Evolutionary conservation across 768 basidiomycete genomes (phyloP).

Genomic region (Lentinula edodes): DNA sequence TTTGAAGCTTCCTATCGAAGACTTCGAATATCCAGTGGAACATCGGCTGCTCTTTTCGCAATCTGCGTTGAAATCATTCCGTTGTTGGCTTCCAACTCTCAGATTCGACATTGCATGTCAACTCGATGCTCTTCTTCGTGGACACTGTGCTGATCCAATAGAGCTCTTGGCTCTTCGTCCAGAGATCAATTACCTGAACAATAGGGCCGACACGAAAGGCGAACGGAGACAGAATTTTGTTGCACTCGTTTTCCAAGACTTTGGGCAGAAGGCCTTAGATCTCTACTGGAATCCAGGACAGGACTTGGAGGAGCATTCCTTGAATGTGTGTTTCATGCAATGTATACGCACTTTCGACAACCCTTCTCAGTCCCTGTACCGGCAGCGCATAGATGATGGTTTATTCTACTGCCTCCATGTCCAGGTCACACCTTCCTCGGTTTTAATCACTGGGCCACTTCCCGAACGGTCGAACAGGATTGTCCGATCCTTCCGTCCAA

Average conservation of each 20-base stretch:
- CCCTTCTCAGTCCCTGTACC: no score
- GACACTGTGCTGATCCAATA: slow-evolving; percentile 38
- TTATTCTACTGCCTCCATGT: slow-evolving; percentile 42
- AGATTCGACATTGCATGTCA: slow-evolving; percentile 56
- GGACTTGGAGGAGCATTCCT: slow-evolving; percentile 16
- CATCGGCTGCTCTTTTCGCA: slow-evolving; percentile 39
- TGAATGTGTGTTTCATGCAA: slow-evolving; percentile 22
- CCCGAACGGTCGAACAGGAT: slow-evolving; percentile 59
- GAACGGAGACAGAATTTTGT: background rate
- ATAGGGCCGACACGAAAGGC: background rate
- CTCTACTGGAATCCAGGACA: slow-evolving; percentile 23
- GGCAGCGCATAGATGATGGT: slow-evolving; percentile 18
- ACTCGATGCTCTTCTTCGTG: slow-evolving; percentile 38
- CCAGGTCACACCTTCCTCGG: slow-evolving; percentile 49
- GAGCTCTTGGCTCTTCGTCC: slow-evolving; percentile 36
- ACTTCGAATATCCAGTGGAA: slow-evolving; percentile 34
- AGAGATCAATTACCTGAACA: background rate
- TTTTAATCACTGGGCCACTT: slow-evolving; percentile 47
- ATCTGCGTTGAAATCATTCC: slow-evolving; percentile 22
- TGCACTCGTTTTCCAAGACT: slow-evolving; percentile 33
- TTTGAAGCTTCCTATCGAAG: slow-evolving; percentile 24
- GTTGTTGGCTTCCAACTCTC: slow-evolving; percentile 27
- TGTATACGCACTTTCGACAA: slow-evolving; percentile 20
- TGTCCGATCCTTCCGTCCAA: slow-evolving; percentile 41
- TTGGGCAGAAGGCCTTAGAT: slow-evolving; percentile 16